A percentile compares a stretch with the other conserved stretches of the same genome.
Evolutionary conservation across 257 asterid genomes (phyloP).

Genomic region (Scutellaria baicalensis): DNA sequence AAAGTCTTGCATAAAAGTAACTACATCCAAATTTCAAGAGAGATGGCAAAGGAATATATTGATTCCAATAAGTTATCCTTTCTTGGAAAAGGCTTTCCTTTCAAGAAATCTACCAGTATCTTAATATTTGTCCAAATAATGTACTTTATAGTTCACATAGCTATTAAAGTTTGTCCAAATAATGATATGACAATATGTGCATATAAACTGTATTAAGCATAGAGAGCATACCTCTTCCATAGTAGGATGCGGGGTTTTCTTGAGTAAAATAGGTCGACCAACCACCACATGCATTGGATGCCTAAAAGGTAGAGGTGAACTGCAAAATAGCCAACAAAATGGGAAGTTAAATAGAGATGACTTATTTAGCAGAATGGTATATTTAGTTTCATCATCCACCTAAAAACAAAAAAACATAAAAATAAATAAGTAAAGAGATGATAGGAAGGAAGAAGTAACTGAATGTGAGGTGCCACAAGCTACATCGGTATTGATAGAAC

Average conservation of each 20-base stretch:
- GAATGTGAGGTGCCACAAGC: background rate
- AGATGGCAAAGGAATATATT: no score
- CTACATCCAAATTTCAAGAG: no score
- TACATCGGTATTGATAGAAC: background rate
- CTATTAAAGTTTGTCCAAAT: background rate
- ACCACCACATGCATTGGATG: slow-evolving; percentile 88
- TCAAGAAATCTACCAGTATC: no score
- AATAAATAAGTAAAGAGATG: background rate
- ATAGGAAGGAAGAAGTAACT: background rate
- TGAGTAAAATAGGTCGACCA: slow-evolving; percentile 66
- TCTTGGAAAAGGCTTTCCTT: no score
- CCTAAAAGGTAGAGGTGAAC: slow-evolving; percentile 80
- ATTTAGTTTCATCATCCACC: background rate
- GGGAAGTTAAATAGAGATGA: background rate
- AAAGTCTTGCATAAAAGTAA: no score
- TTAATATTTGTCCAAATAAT: background rate
- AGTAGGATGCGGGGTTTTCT: slow-evolving; percentile 70
- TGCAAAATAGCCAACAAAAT: slow-evolving; percentile 24
- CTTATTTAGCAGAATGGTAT: background rate
- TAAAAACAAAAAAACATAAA: background rate
- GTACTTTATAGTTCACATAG: background rate
- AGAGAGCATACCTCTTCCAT: slow-evolving; percentile 57
- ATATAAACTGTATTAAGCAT: background rate
- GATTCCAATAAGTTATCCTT: no score
- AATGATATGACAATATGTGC: background rate